These are phyloP conservation scores for Amylocystis lapponica DNA, from an alignment of 768 basidiomycete species.

Conservation along the genomic window DNA sequence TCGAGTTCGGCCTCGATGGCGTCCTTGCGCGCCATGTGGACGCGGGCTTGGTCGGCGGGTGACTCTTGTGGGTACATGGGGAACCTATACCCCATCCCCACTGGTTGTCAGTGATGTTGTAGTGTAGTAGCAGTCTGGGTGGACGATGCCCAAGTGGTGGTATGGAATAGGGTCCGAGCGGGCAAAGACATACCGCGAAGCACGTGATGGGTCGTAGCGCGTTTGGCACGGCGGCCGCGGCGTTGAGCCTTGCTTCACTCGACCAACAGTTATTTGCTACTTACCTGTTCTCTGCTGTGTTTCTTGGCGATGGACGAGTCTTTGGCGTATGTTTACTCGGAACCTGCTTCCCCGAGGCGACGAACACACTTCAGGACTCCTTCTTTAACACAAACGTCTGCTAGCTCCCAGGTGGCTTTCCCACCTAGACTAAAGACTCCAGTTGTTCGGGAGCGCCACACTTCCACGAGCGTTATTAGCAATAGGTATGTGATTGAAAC, in stretches of 20 bases:
- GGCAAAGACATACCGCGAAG: no score
- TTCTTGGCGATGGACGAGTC: conserved; percentile 10
- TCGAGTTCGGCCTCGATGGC: conserved; percentile 69
- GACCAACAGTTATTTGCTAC: neutral
- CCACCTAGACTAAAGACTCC: conserved; percentile 14
- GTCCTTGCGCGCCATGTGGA: conserved; percentile 64
- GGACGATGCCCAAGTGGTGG: no score
- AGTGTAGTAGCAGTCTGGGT: no score
- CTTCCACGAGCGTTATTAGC: conserved; percentile 14
- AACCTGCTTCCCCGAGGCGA: conserved; percentile 1
- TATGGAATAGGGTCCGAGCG: no score
- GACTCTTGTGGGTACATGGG: conserved; percentile 39
- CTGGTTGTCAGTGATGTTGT: conserved; percentile 19
- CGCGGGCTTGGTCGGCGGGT: conserved; percentile 52
- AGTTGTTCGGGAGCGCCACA: conserved; percentile 8
- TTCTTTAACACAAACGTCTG: conserved; percentile 10
- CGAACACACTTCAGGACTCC: conserved; percentile 7
- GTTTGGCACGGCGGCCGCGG: no score
- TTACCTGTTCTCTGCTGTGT: neutral
- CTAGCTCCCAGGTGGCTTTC: conserved; percentile 9
- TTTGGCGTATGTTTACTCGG: conserved; percentile 1
- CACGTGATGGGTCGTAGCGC: no score
- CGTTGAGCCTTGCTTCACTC: neutral
- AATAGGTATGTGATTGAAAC: conserved; percentile 12
- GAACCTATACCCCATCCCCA: conserved; percentile 46